Evolutionary conservation across 352 stramenopile species (phyloP), one percentile per base, ranked within the genome.

Genomic region (Heterotrichella gracilis): DNA sequence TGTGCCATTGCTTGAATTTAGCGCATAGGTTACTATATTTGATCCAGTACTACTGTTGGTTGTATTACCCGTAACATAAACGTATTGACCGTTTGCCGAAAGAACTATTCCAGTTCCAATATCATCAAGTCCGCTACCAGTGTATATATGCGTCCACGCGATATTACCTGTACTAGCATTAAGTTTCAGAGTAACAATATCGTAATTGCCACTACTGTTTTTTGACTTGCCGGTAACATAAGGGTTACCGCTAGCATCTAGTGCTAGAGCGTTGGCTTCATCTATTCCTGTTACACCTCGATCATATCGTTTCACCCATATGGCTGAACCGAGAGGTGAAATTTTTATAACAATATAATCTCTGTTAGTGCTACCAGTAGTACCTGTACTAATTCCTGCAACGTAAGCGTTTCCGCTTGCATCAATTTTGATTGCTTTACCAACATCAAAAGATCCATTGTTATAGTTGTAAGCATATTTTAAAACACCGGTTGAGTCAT

Each of bases 391-490:
- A n/a, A 17, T 9, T 53, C 32, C 32, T n/a, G 32, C 32, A 9
- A 53, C 32, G n/a, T 53, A 53, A n/a, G 9, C 9, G n/a, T 53
- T 53, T 53, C 32, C 32, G n/a, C 9, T 53, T 53, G 32, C 32
- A n/a, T 53, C 32, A 53, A 53, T n/a, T 53, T n/a, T 53, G 32
- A 53, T 53, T 53, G n/a, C 32, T 53, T 53, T 53, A 17, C 9
- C 32, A 53, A 53, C 32, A 53, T n/a, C 32, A n/a, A 53, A 53
- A 53, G 32, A n/a, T 53, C 32, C 32, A 53, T 53, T 53, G 32
- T 53, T n/a, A 53, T 53, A 53, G 9, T 9, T 9, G 9, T 53
- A n/a, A 17, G 32, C 9, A n/a, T 53, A 53, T 53, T 17, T 53
- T 9, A 53, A n/a, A 9, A n/a, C 32, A n/a, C 32, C 32, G 9